phyloP scores from a whole-genome alignment of 768 basidiomycete genomes.

The Tylopilus plumbeoviolaceoides region DNA sequence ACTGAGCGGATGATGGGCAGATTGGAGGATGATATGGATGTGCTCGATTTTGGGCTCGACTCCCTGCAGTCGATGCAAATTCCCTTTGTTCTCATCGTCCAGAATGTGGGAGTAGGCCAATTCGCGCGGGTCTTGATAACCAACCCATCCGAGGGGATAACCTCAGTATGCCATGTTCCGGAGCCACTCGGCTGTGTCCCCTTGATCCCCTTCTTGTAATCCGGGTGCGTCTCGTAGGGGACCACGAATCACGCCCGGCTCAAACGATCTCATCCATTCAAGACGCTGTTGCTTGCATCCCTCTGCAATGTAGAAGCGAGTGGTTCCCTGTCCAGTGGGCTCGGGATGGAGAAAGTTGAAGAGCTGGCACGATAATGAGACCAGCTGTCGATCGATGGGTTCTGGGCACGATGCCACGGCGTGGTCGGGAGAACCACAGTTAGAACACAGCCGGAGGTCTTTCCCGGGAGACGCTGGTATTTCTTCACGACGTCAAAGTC shows the following conservation, averaged over 20 bases:
- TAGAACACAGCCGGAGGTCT: constrained; percentile 54
- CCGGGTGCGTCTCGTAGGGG: constrained; percentile 53
- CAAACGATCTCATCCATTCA: constrained; percentile 55
- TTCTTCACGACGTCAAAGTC: constrained; percentile 54
- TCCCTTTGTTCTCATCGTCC: too few relatives aligned
- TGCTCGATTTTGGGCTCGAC: constrained; percentile 49
- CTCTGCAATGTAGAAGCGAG: constrained; percentile 52
- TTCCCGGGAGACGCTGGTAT: constrained; percentile 27
- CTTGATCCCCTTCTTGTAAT: constrained; percentile 31
- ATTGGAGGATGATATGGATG: constrained; percentile 34
- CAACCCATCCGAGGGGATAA: constrained; percentile 71
- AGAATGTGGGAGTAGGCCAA: constrained; percentile 46
- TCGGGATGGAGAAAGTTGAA: constrained; percentile 42
- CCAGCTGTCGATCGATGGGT: constrained; percentile 51
- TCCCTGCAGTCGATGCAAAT: constrained; percentile 51
- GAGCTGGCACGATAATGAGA: constrained; percentile 65
- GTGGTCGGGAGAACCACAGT: constrained; percentile 66
- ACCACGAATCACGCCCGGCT: constrained; percentile 54
- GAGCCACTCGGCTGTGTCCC: constrained; percentile 49
- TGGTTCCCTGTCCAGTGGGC: constrained; percentile 31
- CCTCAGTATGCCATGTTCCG: constrained; percentile 67
- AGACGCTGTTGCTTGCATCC: constrained; percentile 55
- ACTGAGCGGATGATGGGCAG: constrained; percentile 13
- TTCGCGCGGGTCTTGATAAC: constrained; percentile 49
- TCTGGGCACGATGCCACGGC: constrained; percentile 53